Conservation (phyloP, 2,329 filamentous ascomycete genomes). For the Fusarium albidum region DNA sequence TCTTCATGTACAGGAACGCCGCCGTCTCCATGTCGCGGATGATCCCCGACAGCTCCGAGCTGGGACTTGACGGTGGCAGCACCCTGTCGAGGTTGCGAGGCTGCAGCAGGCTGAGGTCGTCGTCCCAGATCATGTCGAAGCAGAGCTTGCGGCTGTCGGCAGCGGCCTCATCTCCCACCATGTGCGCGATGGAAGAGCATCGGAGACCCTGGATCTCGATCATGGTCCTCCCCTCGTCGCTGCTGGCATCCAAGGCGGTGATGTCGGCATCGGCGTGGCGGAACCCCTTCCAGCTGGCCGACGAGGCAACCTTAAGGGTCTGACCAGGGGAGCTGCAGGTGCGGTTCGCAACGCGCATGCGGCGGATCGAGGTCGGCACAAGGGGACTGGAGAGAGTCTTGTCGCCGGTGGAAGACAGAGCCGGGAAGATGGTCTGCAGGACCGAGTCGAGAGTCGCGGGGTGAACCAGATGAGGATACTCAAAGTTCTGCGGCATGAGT, state of each 20-base stretch:
- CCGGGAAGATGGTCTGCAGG: not conserved
- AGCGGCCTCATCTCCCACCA: not conserved
- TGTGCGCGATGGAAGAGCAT: not conserved
- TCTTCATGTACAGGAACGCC: no score
- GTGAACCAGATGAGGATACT: not conserved
- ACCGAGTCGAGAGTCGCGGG: conserved; percentile 1
- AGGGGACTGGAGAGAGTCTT: not conserved
- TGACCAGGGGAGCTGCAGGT: no score
- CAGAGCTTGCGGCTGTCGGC: not conserved
- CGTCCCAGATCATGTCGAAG: not conserved
- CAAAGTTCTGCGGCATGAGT: conserved; percentile 1
- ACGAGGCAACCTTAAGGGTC: no score
- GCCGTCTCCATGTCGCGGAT: no score
- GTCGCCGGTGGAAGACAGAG: not conserved
- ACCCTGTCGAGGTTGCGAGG: not conserved
- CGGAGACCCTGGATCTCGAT: not conserved
- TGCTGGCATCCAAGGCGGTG: no score
- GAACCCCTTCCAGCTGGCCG: no score
- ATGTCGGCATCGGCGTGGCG: no score
- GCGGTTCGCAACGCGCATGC: no score
- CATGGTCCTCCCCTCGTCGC: not conserved
- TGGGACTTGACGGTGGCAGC: not conserved
- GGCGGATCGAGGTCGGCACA: not conserved
- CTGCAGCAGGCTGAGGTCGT: not conserved
- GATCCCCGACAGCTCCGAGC: not conserved